Conservation (phyloP, 208 protist species). For the Leishmania mexicana region DNA sequence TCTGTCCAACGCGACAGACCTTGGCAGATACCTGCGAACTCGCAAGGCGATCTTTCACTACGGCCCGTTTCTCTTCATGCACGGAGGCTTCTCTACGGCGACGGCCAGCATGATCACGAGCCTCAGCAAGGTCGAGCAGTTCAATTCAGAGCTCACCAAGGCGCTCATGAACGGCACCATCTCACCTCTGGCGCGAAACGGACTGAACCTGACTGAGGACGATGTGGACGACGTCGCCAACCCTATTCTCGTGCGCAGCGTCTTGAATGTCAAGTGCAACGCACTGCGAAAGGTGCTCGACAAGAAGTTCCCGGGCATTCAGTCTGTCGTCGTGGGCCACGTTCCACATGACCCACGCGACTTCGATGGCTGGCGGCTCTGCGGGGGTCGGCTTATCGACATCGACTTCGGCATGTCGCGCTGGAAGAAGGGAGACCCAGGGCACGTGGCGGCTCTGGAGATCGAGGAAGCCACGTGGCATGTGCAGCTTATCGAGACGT, state of each 20-base stretch:
- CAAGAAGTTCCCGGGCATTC: constrained; percentile 77
- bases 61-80: constrained; percentile 90
- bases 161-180: constrained; percentile 72
- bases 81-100: constrained; percentile 87
- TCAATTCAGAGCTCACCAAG: constrained; percentile 69
- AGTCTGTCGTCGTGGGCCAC: constrained; percentile 89
- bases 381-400: constrained; percentile 71
- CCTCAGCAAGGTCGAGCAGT: constrained; percentile 73
- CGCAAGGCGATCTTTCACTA: constrained; percentile 78
- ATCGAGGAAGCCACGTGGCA: constrained; percentile 81
- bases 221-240: constrained; percentile 72
- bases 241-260: constrained; percentile 85
- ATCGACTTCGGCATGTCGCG: constrained; percentile 92
- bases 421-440: constrained; percentile 89
- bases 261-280: constrained; percentile 84
- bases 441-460: constrained; percentile 84
- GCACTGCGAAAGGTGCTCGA: constrained; percentile 65
- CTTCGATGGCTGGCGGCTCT: constrained; percentile 83
- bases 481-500: constrained; percentile 74
- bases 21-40: constrained; percentile 81
- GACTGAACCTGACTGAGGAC: constrained; percentile 70
- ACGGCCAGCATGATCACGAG: constrained; percentile 74
- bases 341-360: constrained; percentile 82
- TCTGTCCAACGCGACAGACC: constrained; percentile 66
- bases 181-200: constrained; percentile 58